A percentile compares a stretch with the other conserved stretches of the same genome.
These are phyloP conservation scores for Coniferiporia weirii DNA, from an alignment of 1,284 basidiomycete genomes.

Conservation along the genomic window DNA sequence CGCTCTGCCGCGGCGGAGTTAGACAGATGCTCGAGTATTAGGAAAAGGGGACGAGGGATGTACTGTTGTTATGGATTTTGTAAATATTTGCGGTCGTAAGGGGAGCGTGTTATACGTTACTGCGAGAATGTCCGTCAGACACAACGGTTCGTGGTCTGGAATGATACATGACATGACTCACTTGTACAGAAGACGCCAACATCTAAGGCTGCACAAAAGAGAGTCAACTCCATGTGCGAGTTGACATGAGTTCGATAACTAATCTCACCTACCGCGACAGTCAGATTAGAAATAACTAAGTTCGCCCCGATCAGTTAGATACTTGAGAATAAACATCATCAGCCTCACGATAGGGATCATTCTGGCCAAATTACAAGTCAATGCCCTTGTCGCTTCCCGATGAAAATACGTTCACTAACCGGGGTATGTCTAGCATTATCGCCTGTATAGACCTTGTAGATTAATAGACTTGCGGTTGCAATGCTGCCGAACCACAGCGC, in stretches of 20 bases:
- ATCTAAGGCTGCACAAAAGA: neutral
- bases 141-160: neutral
- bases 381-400: neutral
- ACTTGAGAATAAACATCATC: neutral
- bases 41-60: neutral
- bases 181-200: neutral
- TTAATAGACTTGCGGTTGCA: neutral
- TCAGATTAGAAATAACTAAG: neutral
- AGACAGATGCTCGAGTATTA: neutral
- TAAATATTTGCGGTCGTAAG: neutral
- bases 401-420: neutral
- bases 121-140: neutral
- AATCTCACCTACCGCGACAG: neutral
- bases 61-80: constrained; percentile 1
- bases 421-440: neutral
- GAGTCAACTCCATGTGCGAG: neutral
- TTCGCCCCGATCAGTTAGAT: neutral
- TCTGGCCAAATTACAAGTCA: neutral
- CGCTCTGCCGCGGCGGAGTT: neutral
- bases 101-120: neutral
- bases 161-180: neutral
- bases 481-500: neutral
- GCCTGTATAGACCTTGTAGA: neutral
- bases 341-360: neutral
- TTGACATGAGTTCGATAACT: neutral